Evolutionary conservation across 2,329 filamentous ascomycete genomes (phyloP).

Genomic region (Fusarium musae): DNA sequence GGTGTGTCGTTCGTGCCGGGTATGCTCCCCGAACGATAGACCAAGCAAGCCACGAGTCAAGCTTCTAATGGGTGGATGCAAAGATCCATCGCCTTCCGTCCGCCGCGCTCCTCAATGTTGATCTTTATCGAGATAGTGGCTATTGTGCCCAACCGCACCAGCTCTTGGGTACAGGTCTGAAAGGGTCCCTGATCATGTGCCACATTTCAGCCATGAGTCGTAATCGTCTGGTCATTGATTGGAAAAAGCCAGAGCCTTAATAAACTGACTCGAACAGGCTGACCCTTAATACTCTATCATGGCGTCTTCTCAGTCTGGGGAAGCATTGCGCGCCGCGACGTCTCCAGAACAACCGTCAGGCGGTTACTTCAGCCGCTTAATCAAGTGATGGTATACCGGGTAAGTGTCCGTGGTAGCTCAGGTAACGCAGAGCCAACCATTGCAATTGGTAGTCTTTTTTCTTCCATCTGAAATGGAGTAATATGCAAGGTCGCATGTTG

Average conservation of each 20-base stretch:
- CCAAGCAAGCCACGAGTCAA: constrained; percentile 38
- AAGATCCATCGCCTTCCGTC: constrained; percentile 24
- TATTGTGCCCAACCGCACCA: constrained; percentile 28
- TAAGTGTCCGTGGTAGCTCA: not conserved
- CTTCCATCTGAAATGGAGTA: not conserved
- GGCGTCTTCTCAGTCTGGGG: constrained; percentile 33
- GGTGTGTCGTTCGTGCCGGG: constrained; percentile 35
- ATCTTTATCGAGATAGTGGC: constrained; percentile 30
- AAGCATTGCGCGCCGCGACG: constrained; percentile 30
- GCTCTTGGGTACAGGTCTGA: not conserved
- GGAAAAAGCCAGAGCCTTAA: constrained; percentile 15
- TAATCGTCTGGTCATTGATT: constrained; percentile 7
- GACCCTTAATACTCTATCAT: constrained; percentile 12
- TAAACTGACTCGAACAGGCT: constrained; percentile 18
- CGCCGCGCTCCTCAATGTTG: constrained; percentile 28
- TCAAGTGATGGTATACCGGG: not conserved
- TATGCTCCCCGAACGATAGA: constrained; percentile 35
- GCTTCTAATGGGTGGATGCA: constrained; percentile 11
- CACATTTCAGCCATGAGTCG: constrained; percentile 28
- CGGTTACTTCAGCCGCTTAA: constrained; percentile 1
- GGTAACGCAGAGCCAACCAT: not conserved
- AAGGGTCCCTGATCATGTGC: constrained; percentile 17
- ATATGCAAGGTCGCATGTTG: not conserved
- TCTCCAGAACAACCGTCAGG: constrained; percentile 29
- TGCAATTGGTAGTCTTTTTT: not conserved